phyloP scores from a whole-genome alignment of 2,329 filamentous ascomycete species.

The Apiospora hydei region DNA sequence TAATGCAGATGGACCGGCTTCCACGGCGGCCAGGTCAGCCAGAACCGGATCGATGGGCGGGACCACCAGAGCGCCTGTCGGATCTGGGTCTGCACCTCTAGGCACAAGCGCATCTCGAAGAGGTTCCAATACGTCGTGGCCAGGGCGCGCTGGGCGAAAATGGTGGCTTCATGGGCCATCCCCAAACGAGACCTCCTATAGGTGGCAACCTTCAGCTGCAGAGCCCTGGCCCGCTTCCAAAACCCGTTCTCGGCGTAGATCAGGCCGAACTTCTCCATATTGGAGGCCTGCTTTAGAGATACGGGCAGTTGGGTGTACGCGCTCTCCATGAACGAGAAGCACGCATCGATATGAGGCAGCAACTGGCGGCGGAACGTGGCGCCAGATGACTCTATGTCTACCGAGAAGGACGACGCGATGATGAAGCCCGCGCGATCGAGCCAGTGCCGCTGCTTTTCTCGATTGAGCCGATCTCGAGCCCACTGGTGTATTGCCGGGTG shows the following conservation, averaged over 20 bases:
- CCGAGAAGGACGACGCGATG: neutral
- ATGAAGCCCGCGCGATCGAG: neutral
- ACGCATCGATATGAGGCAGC: neutral
- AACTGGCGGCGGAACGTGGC: neutral
- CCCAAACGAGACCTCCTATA: neutral
- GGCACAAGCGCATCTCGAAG: neutral
- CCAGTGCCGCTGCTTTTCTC: neutral
- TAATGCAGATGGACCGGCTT: conserved; percentile 31
- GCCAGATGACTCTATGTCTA: neutral
- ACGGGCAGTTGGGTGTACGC: neutral
- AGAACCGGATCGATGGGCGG: neutral
- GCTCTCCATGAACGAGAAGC: neutral
- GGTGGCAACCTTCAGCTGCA: conserved; percentile 29
- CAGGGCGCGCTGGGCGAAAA: neutral
- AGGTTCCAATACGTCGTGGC: neutral
- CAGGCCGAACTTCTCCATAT: conserved; percentile 35
- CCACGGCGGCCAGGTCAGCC: conserved; percentile 32
- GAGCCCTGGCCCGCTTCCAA: conserved; percentile 34
- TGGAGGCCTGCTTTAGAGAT: conserved; percentile 29
- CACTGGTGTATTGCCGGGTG: conserved; percentile 46
- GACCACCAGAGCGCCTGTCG: conserved; percentile 4
- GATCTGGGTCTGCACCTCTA: neutral
- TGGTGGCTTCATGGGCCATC: neutral
- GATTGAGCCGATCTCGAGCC: conserved; percentile 39
- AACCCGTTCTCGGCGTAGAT: conserved; percentile 39